A percentile compares a stretch with the other conserved stretches of the same genome.
Evolutionary conservation across 202 grass and related monocot species (phyloP).

Genomic region (Cymbopogon flexuosus): DNA sequence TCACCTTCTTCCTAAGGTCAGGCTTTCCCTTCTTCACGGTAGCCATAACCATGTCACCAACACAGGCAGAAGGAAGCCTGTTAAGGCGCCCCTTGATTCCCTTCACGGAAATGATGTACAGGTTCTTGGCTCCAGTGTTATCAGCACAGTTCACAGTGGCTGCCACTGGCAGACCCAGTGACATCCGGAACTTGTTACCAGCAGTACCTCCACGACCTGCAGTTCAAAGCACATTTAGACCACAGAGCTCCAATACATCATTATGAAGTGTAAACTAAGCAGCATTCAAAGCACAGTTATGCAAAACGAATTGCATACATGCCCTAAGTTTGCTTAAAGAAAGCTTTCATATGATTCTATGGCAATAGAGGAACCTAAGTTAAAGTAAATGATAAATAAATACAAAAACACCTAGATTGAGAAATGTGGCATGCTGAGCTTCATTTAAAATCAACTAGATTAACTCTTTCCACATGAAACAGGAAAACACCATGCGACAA

Average conservation of each 20-base stretch:
- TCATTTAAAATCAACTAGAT: background rate
- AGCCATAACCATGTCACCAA: constrained; percentile 93
- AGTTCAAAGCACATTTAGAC: constrained; percentile 1
- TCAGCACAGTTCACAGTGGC: constrained; percentile 82
- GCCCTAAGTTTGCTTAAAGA: background rate
- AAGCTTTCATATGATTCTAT: background rate
- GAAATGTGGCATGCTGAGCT: background rate
- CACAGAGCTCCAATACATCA: background rate
- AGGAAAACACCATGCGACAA: background rate
- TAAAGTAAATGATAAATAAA: background rate
- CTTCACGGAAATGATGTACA: constrained; percentile 91
- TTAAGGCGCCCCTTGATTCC: constrained; percentile 79
- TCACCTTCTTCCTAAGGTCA: constrained; percentile 95
- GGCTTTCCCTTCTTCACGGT: constrained; percentile 95
- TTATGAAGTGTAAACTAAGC: background rate
- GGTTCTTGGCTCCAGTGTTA: constrained; percentile 74
- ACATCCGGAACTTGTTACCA: constrained; percentile 94
- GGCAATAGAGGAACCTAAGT: background rate
- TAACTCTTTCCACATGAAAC: background rate
- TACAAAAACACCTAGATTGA: background rate
- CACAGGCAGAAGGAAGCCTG: constrained; percentile 71
- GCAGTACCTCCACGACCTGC: constrained; percentile 74
- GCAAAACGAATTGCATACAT: background rate
- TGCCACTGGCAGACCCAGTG: constrained; percentile 81
- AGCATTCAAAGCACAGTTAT: background rate